phyloP scores from a whole-genome alignment of 2,329 filamentous ascomycete species.

The Arthroderma sp. region DNA sequence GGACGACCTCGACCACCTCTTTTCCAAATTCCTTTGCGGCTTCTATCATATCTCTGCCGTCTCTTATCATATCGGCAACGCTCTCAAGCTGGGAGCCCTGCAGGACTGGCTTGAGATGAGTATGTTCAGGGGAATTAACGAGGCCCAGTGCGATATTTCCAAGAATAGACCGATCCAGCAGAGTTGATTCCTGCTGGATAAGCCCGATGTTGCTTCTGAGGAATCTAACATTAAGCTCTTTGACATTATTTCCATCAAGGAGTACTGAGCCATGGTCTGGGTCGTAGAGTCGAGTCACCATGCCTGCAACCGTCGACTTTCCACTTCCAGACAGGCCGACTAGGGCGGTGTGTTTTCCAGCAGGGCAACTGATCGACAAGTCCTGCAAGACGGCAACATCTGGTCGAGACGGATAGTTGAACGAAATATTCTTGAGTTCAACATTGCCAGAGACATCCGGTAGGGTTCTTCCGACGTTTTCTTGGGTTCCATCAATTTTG shows the following conservation, averaged over 20 bases:
- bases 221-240: conserved; percentile 64
- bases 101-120: conserved; percentile 32
- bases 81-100: conserved; percentile 38
- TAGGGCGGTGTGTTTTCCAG: conserved; percentile 71
- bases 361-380: conserved; percentile 52
- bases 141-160: conserved; percentile 56
- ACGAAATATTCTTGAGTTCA: conserved; percentile 25
- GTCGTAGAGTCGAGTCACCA: conserved; percentile 52
- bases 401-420: conserved; percentile 35
- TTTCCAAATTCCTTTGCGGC: conserved; percentile 34
- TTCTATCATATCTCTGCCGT: conserved; percentile 36
- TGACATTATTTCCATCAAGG: conserved; percentile 64
- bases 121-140: conserved; percentile 13
- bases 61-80: conserved; percentile 39
- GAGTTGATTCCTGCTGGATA: conserved; percentile 72
- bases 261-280: conserved; percentile 61
- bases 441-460: conserved; percentile 18
- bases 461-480: conserved; percentile 13
- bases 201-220: conserved; percentile 64
- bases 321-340: conserved; percentile 44
- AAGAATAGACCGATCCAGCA: conserved; percentile 71
- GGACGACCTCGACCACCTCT: conserved; percentile 26
- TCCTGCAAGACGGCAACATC: conserved; percentile 18
- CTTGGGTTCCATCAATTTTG: conserved; percentile 31
- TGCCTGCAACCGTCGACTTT: conserved; percentile 31